These are phyloP conservation scores for Didymella segeticola DNA, from an alignment of 2,329 filamentous ascomycete genomes.

Conservation along the genomic window DNA sequence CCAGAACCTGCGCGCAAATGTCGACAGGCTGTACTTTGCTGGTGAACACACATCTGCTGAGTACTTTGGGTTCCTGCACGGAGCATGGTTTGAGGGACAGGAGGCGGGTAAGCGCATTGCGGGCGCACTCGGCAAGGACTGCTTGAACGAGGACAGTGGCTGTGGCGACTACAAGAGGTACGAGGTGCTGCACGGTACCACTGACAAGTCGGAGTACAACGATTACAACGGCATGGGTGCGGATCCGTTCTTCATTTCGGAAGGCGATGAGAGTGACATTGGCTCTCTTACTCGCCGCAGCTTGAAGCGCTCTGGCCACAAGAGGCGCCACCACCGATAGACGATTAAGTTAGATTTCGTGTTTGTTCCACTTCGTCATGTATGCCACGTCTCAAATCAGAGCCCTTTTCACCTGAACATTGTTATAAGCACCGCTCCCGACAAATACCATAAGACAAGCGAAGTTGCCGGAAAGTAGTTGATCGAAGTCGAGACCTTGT, in stretches of 20 bases:
- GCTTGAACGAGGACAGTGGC: constrained; percentile 30
- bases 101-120: constrained; percentile 44
- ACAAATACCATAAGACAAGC: no score
- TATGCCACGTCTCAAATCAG: no score
- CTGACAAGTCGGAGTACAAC: constrained; percentile 35
- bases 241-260: constrained; percentile 34
- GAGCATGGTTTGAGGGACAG: constrained; percentile 46
- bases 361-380: no score
- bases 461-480: no score
- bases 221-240: constrained; percentile 40
- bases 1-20: constrained; percentile 71
- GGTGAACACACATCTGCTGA: constrained; percentile 68
- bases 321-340: neutral
- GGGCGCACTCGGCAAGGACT: constrained; percentile 33
- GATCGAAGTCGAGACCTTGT: no score
- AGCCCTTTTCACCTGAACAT: no score
- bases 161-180: constrained; percentile 40
- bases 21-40: constrained; percentile 67
- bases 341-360: no score
- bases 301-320: neutral
- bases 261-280: constrained; percentile 1
- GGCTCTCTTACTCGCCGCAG: constrained; percentile 1
- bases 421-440: no score
- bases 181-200: constrained; percentile 42
- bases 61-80: constrained; percentile 71